phyloP scores from a whole-genome alignment of 2,329 filamentous ascomycete species.

The Elsinoe australis region DNA sequence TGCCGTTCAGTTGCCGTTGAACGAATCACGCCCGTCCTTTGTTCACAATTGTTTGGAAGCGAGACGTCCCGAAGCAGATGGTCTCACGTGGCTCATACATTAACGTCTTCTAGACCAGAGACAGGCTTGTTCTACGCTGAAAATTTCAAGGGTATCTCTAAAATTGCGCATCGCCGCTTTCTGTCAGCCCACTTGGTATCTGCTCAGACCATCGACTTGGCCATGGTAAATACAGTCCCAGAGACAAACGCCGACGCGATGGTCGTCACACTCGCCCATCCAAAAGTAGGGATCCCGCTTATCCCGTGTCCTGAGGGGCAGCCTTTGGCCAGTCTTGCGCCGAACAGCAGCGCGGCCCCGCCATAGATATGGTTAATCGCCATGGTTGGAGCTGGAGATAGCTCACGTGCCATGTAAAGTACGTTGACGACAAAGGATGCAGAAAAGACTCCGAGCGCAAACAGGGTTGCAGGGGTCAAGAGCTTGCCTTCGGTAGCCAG shows the following conservation, averaged over 20 bases:
- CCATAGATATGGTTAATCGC: conserved; percentile 35
- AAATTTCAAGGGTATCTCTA: conserved; percentile 5
- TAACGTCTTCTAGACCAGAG: conserved; percentile 13
- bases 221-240: conserved; percentile 29
- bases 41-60: not conserved
- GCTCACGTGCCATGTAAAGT: conserved; percentile 17
- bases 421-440: conserved; percentile 38
- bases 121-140: conserved; percentile 5
- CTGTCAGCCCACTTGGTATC: no score
- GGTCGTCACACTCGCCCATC: conserved; percentile 54
- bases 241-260: conserved; percentile 52
- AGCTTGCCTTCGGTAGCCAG: conserved; percentile 23
- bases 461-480: conserved; percentile 42
- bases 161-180: not conserved
- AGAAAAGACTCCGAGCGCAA: conserved; percentile 45
- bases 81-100: conserved; percentile 14
- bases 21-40: no score
- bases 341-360: conserved; percentile 52
- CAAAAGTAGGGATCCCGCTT: conserved; percentile 57
- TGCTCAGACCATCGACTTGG: not conserved
- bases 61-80: not conserved
- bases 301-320: conserved; percentile 65
- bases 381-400: conserved; percentile 9
- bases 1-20: no score
- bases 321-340: conserved; percentile 55